Conservation (phyloP, 805 yeast genomes). For the Saturnispora sanitii region DNA sequence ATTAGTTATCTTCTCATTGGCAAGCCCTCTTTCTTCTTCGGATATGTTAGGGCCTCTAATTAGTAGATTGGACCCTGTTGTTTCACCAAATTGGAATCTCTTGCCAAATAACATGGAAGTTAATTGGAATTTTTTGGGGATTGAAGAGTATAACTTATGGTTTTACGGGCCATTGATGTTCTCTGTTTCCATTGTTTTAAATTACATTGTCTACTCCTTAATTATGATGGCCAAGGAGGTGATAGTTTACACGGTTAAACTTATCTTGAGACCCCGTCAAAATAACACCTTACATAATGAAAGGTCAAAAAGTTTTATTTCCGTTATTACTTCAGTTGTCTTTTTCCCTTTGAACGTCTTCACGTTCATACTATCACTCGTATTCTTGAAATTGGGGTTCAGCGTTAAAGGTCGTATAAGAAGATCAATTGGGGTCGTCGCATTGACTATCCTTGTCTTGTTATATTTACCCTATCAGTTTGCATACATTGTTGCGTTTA, state of each 20-base stretch:
- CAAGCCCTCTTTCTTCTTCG: constrained; percentile 28
- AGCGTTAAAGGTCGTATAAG: constrained; percentile 4
- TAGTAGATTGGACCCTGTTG: constrained; percentile 41
- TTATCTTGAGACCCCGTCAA: not conserved
- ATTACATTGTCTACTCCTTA: constrained; percentile 27
- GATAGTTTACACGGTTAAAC: not conserved
- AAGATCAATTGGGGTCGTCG: constrained; percentile 11
- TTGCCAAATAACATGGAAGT: constrained; percentile 19
- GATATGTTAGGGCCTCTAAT: constrained; percentile 34
- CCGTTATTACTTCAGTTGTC: not conserved
- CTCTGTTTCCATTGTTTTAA: constrained; percentile 35
- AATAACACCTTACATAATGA: not conserved
- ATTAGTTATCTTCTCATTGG: constrained; percentile 21
- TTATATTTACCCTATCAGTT: constrained; percentile 74
- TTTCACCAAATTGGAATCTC: constrained; percentile 28
- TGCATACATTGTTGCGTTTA: constrained; percentile 51
- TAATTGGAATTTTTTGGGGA: constrained; percentile 59
- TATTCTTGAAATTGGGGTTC: constrained; percentile 6
- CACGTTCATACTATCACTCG: not conserved
- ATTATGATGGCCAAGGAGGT: constrained; percentile 11
- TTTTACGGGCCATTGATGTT: constrained; percentile 51
- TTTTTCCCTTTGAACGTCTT: constrained; percentile 4
- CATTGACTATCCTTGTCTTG: constrained; percentile 13
- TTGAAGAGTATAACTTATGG: constrained; percentile 46
- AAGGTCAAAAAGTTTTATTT: not conserved